Evolutionary conservation across 148 eudicot genomes (phyloP).

Genomic region (Nepenthes gracilis): DNA sequence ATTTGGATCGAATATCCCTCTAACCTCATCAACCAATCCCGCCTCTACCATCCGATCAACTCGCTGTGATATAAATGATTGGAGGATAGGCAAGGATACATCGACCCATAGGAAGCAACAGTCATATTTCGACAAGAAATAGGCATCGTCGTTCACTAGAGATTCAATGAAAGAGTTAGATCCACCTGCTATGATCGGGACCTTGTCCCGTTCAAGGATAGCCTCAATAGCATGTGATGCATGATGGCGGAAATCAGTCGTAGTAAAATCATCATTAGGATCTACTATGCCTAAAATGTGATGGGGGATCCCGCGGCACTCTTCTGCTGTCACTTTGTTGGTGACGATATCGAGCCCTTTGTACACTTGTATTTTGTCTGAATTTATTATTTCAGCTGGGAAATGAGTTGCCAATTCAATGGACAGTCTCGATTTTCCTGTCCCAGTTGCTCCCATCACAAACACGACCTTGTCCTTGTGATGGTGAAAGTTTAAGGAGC

Average conservation of each 20-base stretch:
- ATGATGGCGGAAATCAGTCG: constrained; percentile 29
- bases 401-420: constrained; percentile 61
- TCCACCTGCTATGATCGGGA: constrained; percentile 31
- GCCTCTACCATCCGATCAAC: constrained; percentile 23
- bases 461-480: constrained; percentile 58
- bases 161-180: constrained; percentile 24
- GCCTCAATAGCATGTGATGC: constrained; percentile 38
- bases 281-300: constrained; percentile 49
- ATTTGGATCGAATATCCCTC: constrained; percentile 9
- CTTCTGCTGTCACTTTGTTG: constrained; percentile 57
- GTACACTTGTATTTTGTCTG: constrained; percentile 77
- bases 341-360: constrained; percentile 66
- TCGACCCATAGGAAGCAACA: constrained; percentile 29
- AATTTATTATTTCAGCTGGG: constrained; percentile 57
- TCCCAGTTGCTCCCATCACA: constrained; percentile 81
- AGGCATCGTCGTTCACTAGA: constrained; percentile 16
- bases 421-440: constrained; percentile 77
- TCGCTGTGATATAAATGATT: constrained; percentile 15
- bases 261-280: constrained; percentile 42
- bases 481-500: neutral
- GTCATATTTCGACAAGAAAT: constrained; percentile 16
- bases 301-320: constrained; percentile 60
- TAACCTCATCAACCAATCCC: constrained; percentile 25
- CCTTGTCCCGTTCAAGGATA: constrained; percentile 11
- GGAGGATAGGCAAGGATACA: constrained; percentile 15